Evolutionary conservation across 345 rosid genomes (phyloP).

Genomic region (Punica granatum): DNA sequence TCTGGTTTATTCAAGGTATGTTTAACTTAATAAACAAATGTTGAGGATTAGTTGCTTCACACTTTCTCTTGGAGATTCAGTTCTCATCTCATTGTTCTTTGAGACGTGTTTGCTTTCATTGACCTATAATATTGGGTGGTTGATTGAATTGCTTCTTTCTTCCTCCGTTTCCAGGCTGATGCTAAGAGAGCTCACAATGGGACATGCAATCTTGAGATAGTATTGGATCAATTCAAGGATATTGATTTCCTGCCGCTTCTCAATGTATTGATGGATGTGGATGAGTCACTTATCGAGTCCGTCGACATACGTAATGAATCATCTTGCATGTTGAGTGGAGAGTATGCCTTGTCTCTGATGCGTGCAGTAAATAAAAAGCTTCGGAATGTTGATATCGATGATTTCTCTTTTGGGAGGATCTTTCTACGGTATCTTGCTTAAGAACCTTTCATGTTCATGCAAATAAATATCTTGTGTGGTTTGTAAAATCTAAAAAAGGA

Average conservation of each 20-base stretch:
- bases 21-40: constrained; percentile 1
- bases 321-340: constrained; percentile 46
- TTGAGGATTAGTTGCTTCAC: background rate
- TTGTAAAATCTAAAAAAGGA: background rate
- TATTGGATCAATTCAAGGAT: constrained; percentile 51
- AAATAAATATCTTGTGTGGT: background rate
- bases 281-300: constrained; percentile 58
- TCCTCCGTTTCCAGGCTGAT: constrained; percentile 42
- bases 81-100: background rate
- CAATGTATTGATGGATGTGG: constrained; percentile 50
- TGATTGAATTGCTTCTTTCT: background rate
- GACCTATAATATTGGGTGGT: too few species aligned
- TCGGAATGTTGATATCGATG: constrained; percentile 50
- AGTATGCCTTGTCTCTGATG: constrained; percentile 51
- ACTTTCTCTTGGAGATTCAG: background rate
- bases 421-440: constrained; percentile 47
- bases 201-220: constrained; percentile 46
- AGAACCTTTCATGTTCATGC: constrained; percentile 14
- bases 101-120: background rate
- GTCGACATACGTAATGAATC: constrained; percentile 54
- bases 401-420: constrained; percentile 49
- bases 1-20: constrained; percentile 60
- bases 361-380: constrained; percentile 52
- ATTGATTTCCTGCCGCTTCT: constrained; percentile 61
- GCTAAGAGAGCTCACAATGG: constrained; percentile 40